Conservation (phyloP, 371 early-diverging fungal species). For the Fennellomyces sp. region DNA sequence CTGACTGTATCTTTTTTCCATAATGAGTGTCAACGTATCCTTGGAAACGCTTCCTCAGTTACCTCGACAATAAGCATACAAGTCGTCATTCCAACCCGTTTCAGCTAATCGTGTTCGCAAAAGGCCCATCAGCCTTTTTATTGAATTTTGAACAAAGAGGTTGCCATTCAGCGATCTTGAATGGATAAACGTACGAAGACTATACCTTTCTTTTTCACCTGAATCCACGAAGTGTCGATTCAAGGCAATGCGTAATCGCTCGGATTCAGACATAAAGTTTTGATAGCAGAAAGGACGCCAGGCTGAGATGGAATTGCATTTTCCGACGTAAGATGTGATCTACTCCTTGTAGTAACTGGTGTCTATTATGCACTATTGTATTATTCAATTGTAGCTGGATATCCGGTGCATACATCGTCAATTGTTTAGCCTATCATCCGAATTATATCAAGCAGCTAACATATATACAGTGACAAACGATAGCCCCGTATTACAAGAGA, state of each 20-base stretch:
- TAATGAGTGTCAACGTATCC: background rate
- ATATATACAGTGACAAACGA: too few relatives aligned
- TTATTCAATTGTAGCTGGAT: too few relatives aligned
- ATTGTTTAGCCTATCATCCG: too few relatives aligned
- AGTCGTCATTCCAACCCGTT: constrained; percentile 20
- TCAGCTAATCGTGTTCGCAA: constrained; percentile 18
- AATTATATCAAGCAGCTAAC: too few relatives aligned
- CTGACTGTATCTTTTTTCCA: constrained; percentile 12
- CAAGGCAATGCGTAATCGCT: constrained; percentile 11
- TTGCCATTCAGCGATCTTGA: background rate
- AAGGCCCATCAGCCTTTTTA: constrained; percentile 11
- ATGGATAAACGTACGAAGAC: background rate
- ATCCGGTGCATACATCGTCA: too few relatives aligned
- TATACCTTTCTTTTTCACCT: constrained; percentile 22
- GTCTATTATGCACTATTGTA: too few relatives aligned
- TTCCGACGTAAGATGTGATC: too few relatives aligned
- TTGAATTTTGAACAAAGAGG: background rate
- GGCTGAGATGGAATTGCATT: too few relatives aligned
- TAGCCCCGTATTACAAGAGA: too few relatives aligned
- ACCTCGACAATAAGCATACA: constrained; percentile 22
- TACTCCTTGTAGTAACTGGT: too few relatives aligned
- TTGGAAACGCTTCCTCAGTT: too few relatives aligned
- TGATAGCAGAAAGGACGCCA: too few relatives aligned
- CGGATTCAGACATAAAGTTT: constrained; percentile 8
- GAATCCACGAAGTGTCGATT: constrained; percentile 22